phyloP scores from a whole-genome alignment of 805 yeast genomes.

The Zygosaccharomyces bisporus region DNA sequence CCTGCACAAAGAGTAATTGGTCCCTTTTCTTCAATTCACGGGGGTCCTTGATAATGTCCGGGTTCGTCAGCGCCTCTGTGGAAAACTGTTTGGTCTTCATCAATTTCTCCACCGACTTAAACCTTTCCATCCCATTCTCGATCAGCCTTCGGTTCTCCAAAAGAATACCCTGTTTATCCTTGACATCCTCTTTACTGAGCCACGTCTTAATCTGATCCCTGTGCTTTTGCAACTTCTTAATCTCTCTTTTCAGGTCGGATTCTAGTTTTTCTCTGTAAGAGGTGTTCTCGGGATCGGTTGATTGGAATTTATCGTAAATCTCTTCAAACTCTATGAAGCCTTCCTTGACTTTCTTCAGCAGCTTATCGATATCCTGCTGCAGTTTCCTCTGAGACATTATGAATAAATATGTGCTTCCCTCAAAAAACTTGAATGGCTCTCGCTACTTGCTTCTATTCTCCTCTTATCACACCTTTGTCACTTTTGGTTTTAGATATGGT shows the following conservation, averaged over 20 bases:
- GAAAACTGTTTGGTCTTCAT: slow-evolving; percentile 93
- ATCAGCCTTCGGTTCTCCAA: slow-evolving; percentile 71
- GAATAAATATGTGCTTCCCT: neutral
- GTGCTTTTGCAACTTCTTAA: slow-evolving; percentile 87
- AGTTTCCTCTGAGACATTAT: slow-evolving; percentile 46
- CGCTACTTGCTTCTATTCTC: neutral
- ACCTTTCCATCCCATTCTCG: slow-evolving; percentile 86
- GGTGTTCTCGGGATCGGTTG: slow-evolving; percentile 60
- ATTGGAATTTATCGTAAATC: slow-evolving; percentile 78
- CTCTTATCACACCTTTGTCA: neutral
- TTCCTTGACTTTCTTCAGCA: slow-evolving; percentile 86
- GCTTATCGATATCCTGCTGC: slow-evolving; percentile 81
- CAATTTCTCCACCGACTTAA: slow-evolving; percentile 88
- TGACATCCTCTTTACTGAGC: slow-evolving; percentile 87
- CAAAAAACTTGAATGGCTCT: neutral
- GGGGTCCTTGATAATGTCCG: slow-evolving; percentile 61
- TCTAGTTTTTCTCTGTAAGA: slow-evolving; percentile 93
- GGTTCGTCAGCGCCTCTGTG: slow-evolving; percentile 82
- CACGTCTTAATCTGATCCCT: slow-evolving; percentile 95
- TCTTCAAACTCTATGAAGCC: slow-evolving; percentile 84
- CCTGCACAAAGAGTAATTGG: slow-evolving; percentile 62
- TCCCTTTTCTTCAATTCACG: slow-evolving; percentile 76
- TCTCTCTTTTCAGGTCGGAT: slow-evolving; percentile 87
- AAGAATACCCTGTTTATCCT: slow-evolving; percentile 73
- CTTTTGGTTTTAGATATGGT: neutral